phyloP scores from a whole-genome alignment of 805 yeast species.

The Metschnikowia similis region DNA sequence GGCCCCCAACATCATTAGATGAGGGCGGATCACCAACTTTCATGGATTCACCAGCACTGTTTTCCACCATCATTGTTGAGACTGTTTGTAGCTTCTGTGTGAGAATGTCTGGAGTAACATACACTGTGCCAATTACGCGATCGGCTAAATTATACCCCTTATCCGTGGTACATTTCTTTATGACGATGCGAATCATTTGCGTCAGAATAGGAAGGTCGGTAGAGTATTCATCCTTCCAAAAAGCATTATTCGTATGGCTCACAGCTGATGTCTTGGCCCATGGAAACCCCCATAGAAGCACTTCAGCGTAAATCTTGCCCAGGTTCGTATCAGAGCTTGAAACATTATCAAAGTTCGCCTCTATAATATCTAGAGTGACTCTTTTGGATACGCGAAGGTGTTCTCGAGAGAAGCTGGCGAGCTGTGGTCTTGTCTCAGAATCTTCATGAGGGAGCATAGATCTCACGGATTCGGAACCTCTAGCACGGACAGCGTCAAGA shows the following conservation, averaged over 20 bases:
- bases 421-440: slow-evolving; percentile 1
- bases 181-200: slow-evolving; percentile 46
- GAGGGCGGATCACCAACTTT: slow-evolving; percentile 15
- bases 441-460: neutral
- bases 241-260: slow-evolving; percentile 48
- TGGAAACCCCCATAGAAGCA: slow-evolving; percentile 64
- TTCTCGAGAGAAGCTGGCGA: slow-evolving; percentile 19
- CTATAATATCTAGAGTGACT: slow-evolving; percentile 56
- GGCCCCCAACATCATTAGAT: neutral
- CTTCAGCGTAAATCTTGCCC: slow-evolving; percentile 57
- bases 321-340: slow-evolving; percentile 9
- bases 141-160: slow-evolving; percentile 30
- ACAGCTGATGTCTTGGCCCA: slow-evolving; percentile 78
- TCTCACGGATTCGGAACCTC: neutral
- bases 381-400: slow-evolving; percentile 52
- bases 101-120: slow-evolving; percentile 50
- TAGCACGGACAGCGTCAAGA: neutral
- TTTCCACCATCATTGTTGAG: slow-evolving; percentile 33
- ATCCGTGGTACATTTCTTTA: slow-evolving; percentile 34
- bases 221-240: slow-evolving; percentile 78
- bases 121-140: slow-evolving; percentile 49
- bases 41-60: slow-evolving; percentile 20
- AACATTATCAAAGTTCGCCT: slow-evolving; percentile 49
- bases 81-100: slow-evolving; percentile 26
- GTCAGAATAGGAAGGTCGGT: slow-evolving; percentile 57